phyloP scores from a whole-genome alignment of 768 basidiomycete species.

The Tephrocybe sp. region DNA sequence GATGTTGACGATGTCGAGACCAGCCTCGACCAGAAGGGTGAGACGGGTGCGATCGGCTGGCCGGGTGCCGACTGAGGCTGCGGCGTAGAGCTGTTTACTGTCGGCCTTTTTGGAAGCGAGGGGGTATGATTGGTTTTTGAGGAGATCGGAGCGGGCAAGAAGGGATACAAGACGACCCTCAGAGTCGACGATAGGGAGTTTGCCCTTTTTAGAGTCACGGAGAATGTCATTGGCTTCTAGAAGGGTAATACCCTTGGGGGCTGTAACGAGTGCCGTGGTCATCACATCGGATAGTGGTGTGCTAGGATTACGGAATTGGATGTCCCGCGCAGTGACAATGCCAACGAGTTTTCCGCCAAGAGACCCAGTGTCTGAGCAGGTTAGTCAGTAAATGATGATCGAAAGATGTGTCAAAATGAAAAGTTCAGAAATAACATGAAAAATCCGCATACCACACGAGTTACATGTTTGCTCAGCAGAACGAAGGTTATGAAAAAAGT shows the following conservation, averaged over 20 bases:
- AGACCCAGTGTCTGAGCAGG: slow-evolving; percentile 70
- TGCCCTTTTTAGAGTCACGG: slow-evolving; percentile 96
- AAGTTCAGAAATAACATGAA: slow-evolving; percentile 37
- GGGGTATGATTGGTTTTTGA: slow-evolving; percentile 97
- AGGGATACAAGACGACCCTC: slow-evolving; percentile 65
- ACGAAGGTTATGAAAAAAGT: slow-evolving; percentile 75
- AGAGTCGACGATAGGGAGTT: slow-evolving; percentile 72
- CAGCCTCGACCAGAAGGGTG: slow-evolving; percentile 84
- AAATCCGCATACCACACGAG: slow-evolving; percentile 75
- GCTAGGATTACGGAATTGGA: slow-evolving; percentile 81
- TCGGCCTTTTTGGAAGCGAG: slow-evolving; percentile 89
- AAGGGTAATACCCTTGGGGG: slow-evolving; percentile 85
- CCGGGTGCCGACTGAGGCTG: slow-evolving; percentile 94
- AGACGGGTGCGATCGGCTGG: slow-evolving; percentile 86
- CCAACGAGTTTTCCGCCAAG: slow-evolving; percentile 93
- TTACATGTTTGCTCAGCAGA: slow-evolving; percentile 78
- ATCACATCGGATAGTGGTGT: slow-evolving; percentile 80
- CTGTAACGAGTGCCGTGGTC: slow-evolving; percentile 88
- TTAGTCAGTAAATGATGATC: slow-evolving; percentile 19
- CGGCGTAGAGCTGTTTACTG: slow-evolving; percentile 95
- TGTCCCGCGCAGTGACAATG: slow-evolving; percentile 94
- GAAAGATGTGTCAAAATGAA: slow-evolving; percentile 12
- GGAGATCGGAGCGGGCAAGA: slow-evolving; percentile 93
- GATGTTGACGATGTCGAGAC: slow-evolving; percentile 91
- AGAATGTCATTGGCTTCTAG: slow-evolving; percentile 91